Conservation (phyloP, 257 asterid species). For the Primulina eburnea region DNA sequence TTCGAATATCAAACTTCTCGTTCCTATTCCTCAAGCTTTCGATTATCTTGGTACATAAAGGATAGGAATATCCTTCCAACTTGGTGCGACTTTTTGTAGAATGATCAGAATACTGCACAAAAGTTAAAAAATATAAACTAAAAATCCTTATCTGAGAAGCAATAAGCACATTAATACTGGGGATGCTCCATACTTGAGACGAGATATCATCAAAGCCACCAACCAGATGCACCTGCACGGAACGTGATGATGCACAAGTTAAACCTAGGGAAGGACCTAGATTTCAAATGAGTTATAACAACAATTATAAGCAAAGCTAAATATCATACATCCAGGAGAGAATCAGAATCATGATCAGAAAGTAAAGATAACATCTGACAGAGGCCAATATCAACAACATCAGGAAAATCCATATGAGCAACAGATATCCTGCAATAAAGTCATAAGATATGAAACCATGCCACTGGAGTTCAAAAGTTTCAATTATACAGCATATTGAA, state of each 20-base stretch:
- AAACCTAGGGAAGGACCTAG: constrained; percentile 19
- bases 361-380: constrained; percentile 73
- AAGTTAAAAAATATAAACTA: constrained; percentile 29
- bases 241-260: constrained; percentile 21
- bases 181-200: constrained; percentile 50
- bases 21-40: constrained; percentile 52
- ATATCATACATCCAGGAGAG: constrained; percentile 60
- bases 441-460: constrained; percentile 12
- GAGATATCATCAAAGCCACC: constrained; percentile 81
- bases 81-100: constrained; percentile 22
- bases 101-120: constrained; percentile 47
- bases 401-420: constrained; percentile 85
- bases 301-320: constrained; percentile 21
- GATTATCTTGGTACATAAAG: constrained; percentile 75
- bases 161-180: constrained; percentile 24
- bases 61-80: constrained; percentile 62
- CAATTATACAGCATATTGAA: constrained; percentile 12
- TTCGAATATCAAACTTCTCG: constrained; percentile 64
- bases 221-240: constrained; percentile 80
- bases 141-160: constrained; percentile 23
- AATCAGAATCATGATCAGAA: constrained; percentile 47
- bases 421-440: constrained; percentile 65
- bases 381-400: constrained; percentile 66
- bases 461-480: constrained; percentile 10
- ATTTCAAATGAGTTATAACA: constrained; percentile 12